Conservation (phyloP, 2,329 filamentous ascomycete genomes). For the Cordyceps farinosa region DNA sequence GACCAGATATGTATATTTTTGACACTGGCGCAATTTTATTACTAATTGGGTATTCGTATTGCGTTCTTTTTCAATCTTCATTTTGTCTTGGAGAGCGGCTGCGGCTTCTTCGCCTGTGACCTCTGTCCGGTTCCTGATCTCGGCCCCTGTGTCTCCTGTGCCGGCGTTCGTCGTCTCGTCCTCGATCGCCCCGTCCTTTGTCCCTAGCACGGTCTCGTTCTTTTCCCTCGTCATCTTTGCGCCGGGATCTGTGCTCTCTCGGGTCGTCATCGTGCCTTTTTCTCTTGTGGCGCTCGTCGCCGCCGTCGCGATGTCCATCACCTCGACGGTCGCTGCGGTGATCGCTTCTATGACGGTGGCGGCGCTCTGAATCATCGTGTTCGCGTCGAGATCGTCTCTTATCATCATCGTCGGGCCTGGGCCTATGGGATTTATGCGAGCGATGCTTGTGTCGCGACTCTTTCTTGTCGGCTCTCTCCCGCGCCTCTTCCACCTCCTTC, state of each 20-base stretch:
- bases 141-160: constrained; percentile 17
- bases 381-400: constrained; percentile 20
- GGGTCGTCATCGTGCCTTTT: constrained; percentile 29
- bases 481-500: constrained; percentile 74
- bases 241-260: constrained; percentile 17
- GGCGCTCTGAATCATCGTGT: neutral
- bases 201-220: constrained; percentile 28
- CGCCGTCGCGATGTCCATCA: constrained; percentile 26
- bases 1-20: neutral
- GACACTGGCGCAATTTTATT: constrained; percentile 11
- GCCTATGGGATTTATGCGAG: constrained; percentile 45
- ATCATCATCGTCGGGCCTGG: constrained; percentile 30
- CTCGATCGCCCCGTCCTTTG: constrained; percentile 19
- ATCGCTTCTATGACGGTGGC: constrained; percentile 22
- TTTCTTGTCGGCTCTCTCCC: constrained; percentile 48
- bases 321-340: constrained; percentile 22
- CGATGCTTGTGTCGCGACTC: constrained; percentile 46
- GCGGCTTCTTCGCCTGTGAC: constrained; percentile 33
- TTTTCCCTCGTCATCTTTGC: constrained; percentile 14
- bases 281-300: constrained; percentile 29
- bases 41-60: constrained; percentile 23
- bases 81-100: constrained; percentile 41
- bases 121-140: constrained; percentile 21
- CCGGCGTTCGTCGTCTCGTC: constrained; percentile 23
- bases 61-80: constrained; percentile 25